Evolutionary conservation across 2,329 filamentous ascomycete genomes (phyloP), one percentile per base, ranked within the genome.

Genomic region (Dissoconium aciculare): DNA sequence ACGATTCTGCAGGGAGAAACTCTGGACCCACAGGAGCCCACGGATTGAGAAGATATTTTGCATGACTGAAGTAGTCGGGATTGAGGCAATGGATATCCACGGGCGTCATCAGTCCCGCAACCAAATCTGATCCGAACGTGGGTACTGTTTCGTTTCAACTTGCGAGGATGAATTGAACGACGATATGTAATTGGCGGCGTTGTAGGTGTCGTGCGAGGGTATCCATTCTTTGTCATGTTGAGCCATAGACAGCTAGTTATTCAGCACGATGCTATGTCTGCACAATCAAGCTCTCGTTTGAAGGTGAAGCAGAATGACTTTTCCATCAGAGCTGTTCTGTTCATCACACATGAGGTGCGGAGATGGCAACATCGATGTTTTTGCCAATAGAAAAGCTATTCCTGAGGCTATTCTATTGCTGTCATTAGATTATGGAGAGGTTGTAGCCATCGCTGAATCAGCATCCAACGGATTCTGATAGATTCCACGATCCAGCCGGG

Each of bases 1-100:
- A 42, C 38, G 8, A 44, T 44, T 28, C 27, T 40, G 31, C 36
- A 40, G 12, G 48, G 41, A 32, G 38, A 40, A 19, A 44, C 41
- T n/a, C 33, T 41, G 15, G 39, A 41, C 17, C 39, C 41, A n/a
- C 39, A 39, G 27, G 29, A 27, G 11, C 19, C 28, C 17, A 23
- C 30, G 13, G 23, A 24, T 23, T 36, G 26, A 23, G 19, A 23
- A 23, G 8, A 8, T n/a, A 23, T 23, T 23, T 23, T 23, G 19
- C n/a, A n/a, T n/a, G n/a, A n/a, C n/a, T n/a, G n/a, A n/a, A n/a
- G 19, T 8, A 23, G 19, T 8, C 8, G 19, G 19, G 19, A 8
- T 8, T 23, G 19, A 23, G 8, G 19, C 8, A 8, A 23, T 23
- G 19, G 19, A 8, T 23, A n/a, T 8, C 8, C 8, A 23, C 19